Percentiles rank a stretch among this genome's conserved stretches.
phyloP scores from a whole-genome alignment of 2,329 filamentous ascomycete species.

The Seiridium cupressi region DNA sequence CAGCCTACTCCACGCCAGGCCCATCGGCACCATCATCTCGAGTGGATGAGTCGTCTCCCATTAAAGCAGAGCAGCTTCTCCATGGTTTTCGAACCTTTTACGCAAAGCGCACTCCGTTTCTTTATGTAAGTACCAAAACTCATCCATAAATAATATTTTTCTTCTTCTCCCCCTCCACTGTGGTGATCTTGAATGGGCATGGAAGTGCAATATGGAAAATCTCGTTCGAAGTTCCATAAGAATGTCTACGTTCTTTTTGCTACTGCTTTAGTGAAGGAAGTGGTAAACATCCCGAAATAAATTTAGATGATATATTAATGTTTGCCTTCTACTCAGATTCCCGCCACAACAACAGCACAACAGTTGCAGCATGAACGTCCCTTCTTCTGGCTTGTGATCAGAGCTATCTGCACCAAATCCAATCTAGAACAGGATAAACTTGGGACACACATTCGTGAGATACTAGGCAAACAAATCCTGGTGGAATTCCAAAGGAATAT shows the following conservation, averaged over 20 bases:
- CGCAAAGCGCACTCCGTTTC: slow-evolving; percentile 24
- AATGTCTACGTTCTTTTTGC: too few species aligned
- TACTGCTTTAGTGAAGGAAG: too few species aligned
- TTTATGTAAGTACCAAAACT: slow-evolving; percentile 11
- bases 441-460: slow-evolving; percentile 38
- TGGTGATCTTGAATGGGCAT: too few species aligned
- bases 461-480: slow-evolving; percentile 44
- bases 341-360: slow-evolving; percentile 18
- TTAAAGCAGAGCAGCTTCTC: slow-evolving; percentile 20
- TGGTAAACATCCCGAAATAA: too few species aligned
- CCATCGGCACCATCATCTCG: neutral
- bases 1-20: neutral
- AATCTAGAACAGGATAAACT: slow-evolving; percentile 36
- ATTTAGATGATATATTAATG: too few species aligned
- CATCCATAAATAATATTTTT: too few species aligned
- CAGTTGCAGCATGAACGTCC: slow-evolving; percentile 26
- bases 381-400: slow-evolving; percentile 49
- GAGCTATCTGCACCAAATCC: slow-evolving; percentile 42
- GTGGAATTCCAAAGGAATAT: slow-evolving; percentile 47
- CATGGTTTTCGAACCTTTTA: slow-evolving; percentile 20
- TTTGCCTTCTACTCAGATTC: slow-evolving; percentile 7
- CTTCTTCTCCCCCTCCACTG: too few species aligned
- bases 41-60: slow-evolving; percentile 10
- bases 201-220: too few species aligned
- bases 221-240: too few species aligned